phyloP scores from a whole-genome alignment of 2,329 filamentous ascomycete species.

The Rhytidhysteron rufulum region DNA sequence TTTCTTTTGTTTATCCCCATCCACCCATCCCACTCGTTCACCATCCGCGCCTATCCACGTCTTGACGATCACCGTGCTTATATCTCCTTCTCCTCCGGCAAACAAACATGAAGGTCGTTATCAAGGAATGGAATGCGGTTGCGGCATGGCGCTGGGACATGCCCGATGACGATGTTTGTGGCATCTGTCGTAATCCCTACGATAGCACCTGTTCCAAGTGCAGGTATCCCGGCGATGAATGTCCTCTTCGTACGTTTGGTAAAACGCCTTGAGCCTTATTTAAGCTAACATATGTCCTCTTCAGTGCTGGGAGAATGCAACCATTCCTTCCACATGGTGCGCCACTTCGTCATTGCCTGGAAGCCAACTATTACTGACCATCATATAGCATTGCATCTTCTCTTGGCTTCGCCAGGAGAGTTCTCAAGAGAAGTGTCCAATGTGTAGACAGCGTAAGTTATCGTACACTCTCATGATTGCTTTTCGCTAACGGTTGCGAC shows the following conservation, averaged over 20 bases:
- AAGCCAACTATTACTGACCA: neutral
- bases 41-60: too few species aligned
- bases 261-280: slow-evolving; percentile 2
- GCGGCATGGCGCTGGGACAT: slow-evolving; percentile 98
- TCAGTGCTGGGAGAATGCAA: slow-evolving; percentile 93
- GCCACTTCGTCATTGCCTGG: slow-evolving; percentile 6
- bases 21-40: neutral
- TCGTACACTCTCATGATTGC: too few species aligned
- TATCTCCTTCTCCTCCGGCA: too few species aligned
- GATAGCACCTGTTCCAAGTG: slow-evolving; percentile 97
- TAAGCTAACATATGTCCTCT: slow-evolving; percentile 10
- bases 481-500: slow-evolving; percentile 10
- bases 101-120: slow-evolving; percentile 81
- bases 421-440: slow-evolving; percentile 89
- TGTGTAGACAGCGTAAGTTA: slow-evolving; percentile 85
- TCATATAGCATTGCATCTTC: slow-evolving; percentile 80
- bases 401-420: slow-evolving; percentile 96
- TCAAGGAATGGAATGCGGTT: slow-evolving; percentile 89
- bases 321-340: slow-evolving; percentile 95
- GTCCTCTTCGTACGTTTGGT: slow-evolving; percentile 70
- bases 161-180: slow-evolving; percentile 94
- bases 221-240: slow-evolving; percentile 96
- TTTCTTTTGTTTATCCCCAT: neutral
- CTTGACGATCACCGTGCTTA: too few species aligned
- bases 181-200: slow-evolving; percentile 97